phyloP scores from a whole-genome alignment of 495 filamentous ascomycete genomes.

The Penicillium antarcticum region DNA sequence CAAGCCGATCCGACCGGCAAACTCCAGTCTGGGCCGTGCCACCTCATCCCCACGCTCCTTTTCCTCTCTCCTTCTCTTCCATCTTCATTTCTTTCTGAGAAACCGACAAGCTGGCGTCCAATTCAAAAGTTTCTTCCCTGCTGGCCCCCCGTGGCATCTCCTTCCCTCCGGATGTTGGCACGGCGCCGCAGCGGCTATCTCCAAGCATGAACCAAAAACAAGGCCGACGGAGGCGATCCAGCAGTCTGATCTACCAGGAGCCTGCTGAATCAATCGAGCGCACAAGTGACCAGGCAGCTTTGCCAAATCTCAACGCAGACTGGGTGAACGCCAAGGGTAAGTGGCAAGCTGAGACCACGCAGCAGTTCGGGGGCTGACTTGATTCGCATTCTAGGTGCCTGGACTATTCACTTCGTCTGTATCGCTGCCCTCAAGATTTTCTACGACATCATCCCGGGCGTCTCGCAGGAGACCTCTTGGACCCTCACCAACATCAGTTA shows the following conservation, averaged over 20 bases:
- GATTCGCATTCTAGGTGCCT: conserved; percentile 64
- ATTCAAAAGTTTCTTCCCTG: conserved; percentile 84
- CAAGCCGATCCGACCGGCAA: conserved; percentile 21
- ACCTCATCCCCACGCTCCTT: conserved; percentile 31
- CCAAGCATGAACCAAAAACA: conserved; percentile 59
- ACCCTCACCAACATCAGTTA: conserved; percentile 98
- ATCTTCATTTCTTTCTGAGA: conserved; percentile 1
- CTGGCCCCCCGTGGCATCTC: conserved; percentile 75
- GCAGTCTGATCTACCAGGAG: conserved; percentile 94
- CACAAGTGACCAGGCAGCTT: conserved; percentile 87
- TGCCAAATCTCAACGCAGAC: conserved; percentile 94
- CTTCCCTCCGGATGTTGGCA: conserved; percentile 72
- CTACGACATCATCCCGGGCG: conserved; percentile 89
- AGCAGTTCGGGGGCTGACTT: conserved; percentile 11
- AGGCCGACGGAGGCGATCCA: conserved; percentile 82
- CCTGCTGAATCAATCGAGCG: conserved; percentile 92
- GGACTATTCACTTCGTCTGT: conserved; percentile 92
- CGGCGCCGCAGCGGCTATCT: conserved; percentile 52
- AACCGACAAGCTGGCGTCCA: conserved; percentile 34
- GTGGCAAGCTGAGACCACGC: conserved; percentile 21
- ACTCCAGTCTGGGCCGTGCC: conserved; percentile 28
- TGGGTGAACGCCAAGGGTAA: conserved; percentile 99
- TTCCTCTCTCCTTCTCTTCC: conserved; percentile 13
- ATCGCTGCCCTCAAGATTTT: conserved; percentile 89
- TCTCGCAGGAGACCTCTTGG: conserved; percentile 97